phyloP scores from a whole-genome alignment of 257 asterid species.

The Fraxinus anomala region DNA sequence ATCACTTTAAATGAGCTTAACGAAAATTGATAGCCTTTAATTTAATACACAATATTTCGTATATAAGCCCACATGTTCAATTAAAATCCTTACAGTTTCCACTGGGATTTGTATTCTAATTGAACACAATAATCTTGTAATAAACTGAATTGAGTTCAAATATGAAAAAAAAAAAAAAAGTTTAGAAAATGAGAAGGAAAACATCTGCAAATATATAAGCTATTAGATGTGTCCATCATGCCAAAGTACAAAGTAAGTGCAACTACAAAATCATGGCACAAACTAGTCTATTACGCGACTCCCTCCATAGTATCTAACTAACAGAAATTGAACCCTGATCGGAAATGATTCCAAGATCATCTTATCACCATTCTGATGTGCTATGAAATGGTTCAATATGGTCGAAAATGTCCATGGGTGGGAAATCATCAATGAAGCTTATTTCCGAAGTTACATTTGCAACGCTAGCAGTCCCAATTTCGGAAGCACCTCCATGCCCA shows the following conservation, averaged over 20 bases:
- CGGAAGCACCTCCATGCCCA: slow-evolving; percentile 38
- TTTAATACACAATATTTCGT: no score
- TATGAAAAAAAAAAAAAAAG: neutral
- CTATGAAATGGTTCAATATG: slow-evolving; percentile 65
- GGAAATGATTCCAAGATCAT: neutral
- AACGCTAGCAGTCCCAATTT: slow-evolving; percentile 31
- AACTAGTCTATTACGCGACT: neutral
- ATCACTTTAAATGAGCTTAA: no score
- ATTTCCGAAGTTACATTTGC: slow-evolving; percentile 35
- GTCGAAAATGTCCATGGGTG: slow-evolving; percentile 67
- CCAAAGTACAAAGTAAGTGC: neutral
- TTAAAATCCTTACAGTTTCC: neutral
- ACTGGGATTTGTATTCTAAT: neutral
- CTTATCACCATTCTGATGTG: slow-evolving; percentile 63
- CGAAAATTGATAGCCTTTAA: no score
- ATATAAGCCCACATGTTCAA: no score
- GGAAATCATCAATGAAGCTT: slow-evolving; percentile 61
- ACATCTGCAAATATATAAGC: neutral
- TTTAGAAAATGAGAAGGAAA: neutral
- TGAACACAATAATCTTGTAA: neutral
- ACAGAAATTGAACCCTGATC: neutral
- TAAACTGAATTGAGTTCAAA: neutral
- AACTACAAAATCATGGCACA: neutral
- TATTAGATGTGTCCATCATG: neutral
- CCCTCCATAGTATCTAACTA: neutral